A percentile compares a stretch with the other conserved stretches of the same genome.
Evolutionary conservation across 2,329 filamentous ascomycete genomes (phyloP).

Genomic region (Alternaria hordeiaustralica): DNA sequence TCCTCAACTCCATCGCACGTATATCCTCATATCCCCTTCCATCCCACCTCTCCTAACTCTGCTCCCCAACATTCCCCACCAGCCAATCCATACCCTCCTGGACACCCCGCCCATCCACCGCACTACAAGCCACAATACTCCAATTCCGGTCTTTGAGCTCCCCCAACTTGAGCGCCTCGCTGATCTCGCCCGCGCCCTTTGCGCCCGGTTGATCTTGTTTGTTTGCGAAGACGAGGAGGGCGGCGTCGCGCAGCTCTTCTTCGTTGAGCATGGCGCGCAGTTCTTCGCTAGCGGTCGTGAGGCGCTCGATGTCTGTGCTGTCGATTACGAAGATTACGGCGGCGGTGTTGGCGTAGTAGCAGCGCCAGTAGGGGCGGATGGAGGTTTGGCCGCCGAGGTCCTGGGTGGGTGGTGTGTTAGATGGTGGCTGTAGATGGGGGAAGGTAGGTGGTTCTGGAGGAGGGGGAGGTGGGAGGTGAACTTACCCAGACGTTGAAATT

Average conservation of each 20-base stretch:
- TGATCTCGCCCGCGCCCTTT: constrained; percentile 95
- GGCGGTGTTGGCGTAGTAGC: constrained; percentile 98
- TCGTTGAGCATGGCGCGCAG: constrained; percentile 94
- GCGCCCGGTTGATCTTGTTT: constrained; percentile 98
- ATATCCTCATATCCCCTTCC: constrained; percentile 5
- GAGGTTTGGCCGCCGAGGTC: constrained; percentile 98
- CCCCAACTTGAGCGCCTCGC: constrained; percentile 86
- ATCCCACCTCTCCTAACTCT: constrained; percentile 1
- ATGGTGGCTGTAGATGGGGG: neutral
- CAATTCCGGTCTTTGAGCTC: constrained; percentile 96
- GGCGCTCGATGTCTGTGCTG: constrained; percentile 93
- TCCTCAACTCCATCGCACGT: neutral
- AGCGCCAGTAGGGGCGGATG: constrained; percentile 98
- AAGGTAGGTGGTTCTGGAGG: too few relatives aligned
- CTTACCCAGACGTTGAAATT: constrained; percentile 98
- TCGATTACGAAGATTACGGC: constrained; percentile 99
- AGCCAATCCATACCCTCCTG: constrained; percentile 99
- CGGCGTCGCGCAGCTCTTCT: constrained; percentile 92
- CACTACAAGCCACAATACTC: constrained; percentile 98
- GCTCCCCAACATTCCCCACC: constrained; percentile 65
- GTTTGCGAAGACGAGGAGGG: constrained; percentile 94
- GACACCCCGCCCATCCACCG: constrained; percentile 92
- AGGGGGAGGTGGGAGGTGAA: too few relatives aligned
- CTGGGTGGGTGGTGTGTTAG: constrained; percentile 49
- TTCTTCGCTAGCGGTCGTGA: constrained; percentile 92